phyloP scores from a whole-genome alignment of 2,329 filamentous ascomycete genomes.

The Cladosporium sp. region DNA sequence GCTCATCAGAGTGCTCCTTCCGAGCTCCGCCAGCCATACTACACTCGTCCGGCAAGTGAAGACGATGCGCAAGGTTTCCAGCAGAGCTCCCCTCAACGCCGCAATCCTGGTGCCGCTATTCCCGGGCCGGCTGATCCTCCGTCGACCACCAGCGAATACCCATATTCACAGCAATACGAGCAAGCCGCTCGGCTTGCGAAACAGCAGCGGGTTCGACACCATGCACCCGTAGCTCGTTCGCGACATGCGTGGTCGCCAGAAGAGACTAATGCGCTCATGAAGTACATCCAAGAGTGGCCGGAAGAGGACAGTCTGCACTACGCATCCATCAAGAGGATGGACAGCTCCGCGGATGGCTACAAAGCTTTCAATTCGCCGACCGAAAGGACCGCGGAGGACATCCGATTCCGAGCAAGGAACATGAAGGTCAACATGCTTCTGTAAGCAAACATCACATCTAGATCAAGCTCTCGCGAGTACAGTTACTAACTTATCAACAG shows the following conservation, averaged over 20 bases:
- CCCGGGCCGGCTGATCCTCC: slow-evolving; percentile 15
- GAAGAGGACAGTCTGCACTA: slow-evolving; percentile 39
- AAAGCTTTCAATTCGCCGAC: slow-evolving; percentile 21
- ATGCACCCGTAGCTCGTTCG: not conserved
- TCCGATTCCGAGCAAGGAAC: slow-evolving; percentile 44
- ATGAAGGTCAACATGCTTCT: slow-evolving; percentile 42
- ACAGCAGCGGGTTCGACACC: slow-evolving; percentile 17
- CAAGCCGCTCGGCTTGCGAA: slow-evolving; percentile 19
- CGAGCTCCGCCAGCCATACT: slow-evolving; percentile 6
- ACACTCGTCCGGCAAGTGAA: not conserved
- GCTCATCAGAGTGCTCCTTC: slow-evolving; percentile 1
- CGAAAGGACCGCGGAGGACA: slow-evolving; percentile 44
- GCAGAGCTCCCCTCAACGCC: slow-evolving; percentile 20
- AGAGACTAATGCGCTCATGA: slow-evolving; percentile 39
- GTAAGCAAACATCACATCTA: slow-evolving; percentile 28
- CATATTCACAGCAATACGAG: slow-evolving; percentile 11
- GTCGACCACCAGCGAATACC: not conserved
- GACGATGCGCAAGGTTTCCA: not conserved
- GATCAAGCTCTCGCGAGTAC: no score
- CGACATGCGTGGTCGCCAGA: slow-evolving; percentile 24
- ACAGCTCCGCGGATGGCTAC: slow-evolving; percentile 23
- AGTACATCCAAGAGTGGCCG: slow-evolving; percentile 39
- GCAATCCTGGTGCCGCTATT: slow-evolving; percentile 27
- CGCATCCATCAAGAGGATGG: slow-evolving; percentile 37
- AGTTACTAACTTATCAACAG: slow-evolving; percentile 19